A percentile compares a stretch with the other conserved stretches of the same genome.
phyloP scores from a whole-genome alignment of 768 basidiomycete species.

The Asterophora lycoperdoides region DNA sequence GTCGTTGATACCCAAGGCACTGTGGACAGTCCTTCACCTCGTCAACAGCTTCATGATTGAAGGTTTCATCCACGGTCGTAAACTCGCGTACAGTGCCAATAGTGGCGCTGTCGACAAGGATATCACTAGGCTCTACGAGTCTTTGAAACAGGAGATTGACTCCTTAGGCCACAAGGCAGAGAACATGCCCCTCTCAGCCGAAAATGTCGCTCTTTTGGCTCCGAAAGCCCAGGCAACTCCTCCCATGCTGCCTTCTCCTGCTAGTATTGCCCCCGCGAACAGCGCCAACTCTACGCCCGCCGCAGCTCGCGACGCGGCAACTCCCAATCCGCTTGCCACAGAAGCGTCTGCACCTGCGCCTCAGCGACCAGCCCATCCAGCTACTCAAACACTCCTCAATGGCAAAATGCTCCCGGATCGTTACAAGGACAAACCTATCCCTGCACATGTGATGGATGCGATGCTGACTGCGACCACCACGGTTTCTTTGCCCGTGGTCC shows the following conservation, averaged over 20 bases:
- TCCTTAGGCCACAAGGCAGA: slow-evolving; percentile 38
- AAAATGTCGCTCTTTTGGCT: slow-evolving; percentile 25
- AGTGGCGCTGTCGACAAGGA: slow-evolving; percentile 33
- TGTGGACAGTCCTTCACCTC: slow-evolving; percentile 27
- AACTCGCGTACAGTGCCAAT: slow-evolving; percentile 31
- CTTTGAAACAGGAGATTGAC: slow-evolving; percentile 33
- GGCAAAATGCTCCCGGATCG: slow-evolving; percentile 35
- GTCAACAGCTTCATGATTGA: slow-evolving; percentile 70
- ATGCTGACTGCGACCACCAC: slow-evolving; percentile 42
- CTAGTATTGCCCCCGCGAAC: slow-evolving; percentile 59
- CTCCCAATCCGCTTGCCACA: slow-evolving; percentile 42
- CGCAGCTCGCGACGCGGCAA: slow-evolving; percentile 52
- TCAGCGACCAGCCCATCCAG: slow-evolving; percentile 26
- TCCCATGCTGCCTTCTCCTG: slow-evolving; percentile 77
- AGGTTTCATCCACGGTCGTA: slow-evolving; percentile 56
- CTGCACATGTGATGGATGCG: slow-evolving; percentile 39
- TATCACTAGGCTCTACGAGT: slow-evolving; percentile 33
- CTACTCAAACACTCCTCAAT: slow-evolving; percentile 32
- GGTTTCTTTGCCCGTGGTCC: slow-evolving; percentile 38
- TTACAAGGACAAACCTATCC: slow-evolving; percentile 34
- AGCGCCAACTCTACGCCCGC: slow-evolving; percentile 74
- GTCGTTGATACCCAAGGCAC: slow-evolving; percentile 24
- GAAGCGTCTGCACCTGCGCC: slow-evolving; percentile 27
- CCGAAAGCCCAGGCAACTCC: slow-evolving; percentile 48
- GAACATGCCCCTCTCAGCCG: slow-evolving; percentile 25